These are phyloP conservation scores for Andrographis paniculata DNA, from an alignment of 305 asterid genomes.

Conservation along the genomic window DNA sequence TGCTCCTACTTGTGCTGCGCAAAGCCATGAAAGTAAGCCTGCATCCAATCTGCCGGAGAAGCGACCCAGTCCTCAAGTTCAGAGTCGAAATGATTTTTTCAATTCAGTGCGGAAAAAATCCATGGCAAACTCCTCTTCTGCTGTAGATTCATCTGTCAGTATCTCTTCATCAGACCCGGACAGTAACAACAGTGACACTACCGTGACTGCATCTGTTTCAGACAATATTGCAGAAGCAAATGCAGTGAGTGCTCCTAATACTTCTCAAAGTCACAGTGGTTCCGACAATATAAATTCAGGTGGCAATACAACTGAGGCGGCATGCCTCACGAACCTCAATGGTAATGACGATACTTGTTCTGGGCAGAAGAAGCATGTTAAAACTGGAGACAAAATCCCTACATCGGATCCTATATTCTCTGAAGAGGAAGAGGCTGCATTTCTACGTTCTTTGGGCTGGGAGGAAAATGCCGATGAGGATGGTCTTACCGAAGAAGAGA, in stretches of 20 bases:
- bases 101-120: conserved; percentile 14
- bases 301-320: too few relatives aligned
- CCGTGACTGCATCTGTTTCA: background rate
- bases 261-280: conserved; percentile 28
- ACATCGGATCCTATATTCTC: conserved; percentile 35
- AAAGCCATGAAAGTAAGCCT: background rate
- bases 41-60: background rate
- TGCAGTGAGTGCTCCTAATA: conserved; percentile 12
- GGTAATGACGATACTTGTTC: conserved; percentile 20
- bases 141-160: background rate
- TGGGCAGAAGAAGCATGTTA: conserved; percentile 29
- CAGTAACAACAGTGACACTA: too few relatives aligned
- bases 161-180: too few relatives aligned
- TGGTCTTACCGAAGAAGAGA: conserved; percentile 87
- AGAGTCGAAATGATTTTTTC: conserved; percentile 9
- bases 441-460: conserved; percentile 81
- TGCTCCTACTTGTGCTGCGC: background rate
- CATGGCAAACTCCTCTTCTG: background rate
- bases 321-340: conserved; percentile 22
- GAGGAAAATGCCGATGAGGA: conserved; percentile 79
- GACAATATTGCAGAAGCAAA: background rate
- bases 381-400: conserved; percentile 24
- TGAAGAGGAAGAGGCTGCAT: conserved; percentile 78
- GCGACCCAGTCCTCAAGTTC: conserved; percentile 8
- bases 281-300: conserved; percentile 20